Conservation (phyloP, 2,329 filamentous ascomycete species). For the Colletotrichum kahawae region DNA sequence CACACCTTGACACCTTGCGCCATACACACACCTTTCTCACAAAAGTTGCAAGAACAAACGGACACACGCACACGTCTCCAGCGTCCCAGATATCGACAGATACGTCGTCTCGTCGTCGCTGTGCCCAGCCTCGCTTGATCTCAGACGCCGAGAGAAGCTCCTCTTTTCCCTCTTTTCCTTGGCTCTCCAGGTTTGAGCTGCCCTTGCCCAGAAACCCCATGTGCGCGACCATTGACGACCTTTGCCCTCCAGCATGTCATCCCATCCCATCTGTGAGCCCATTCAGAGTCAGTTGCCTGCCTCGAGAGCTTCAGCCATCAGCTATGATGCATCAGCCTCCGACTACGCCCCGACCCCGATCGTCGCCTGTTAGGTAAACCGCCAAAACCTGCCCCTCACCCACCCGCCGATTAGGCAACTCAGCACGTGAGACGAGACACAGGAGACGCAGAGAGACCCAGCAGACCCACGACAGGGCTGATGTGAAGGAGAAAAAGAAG, state of each 20-base stretch:
- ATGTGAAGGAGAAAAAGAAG: neutral
- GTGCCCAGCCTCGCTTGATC: neutral
- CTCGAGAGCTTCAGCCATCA: neutral
- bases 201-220: slow-evolving; percentile 7
- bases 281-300: slow-evolving; percentile 2
- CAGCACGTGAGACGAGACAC: slow-evolving; percentile 7
- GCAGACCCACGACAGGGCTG: neutral
- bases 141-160: slow-evolving; percentile 5
- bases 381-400: neutral
- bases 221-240: slow-evolving; percentile 16
- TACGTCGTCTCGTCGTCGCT: neutral
- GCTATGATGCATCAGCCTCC: neutral
- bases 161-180: slow-evolving; percentile 6
- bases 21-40: neutral
- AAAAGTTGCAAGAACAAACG: slow-evolving; percentile 6
- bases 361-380: neutral
- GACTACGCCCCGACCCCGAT: slow-evolving; percentile 1
- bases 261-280: slow-evolving; percentile 13
- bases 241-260: slow-evolving; percentile 7
- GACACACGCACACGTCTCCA: neutral
- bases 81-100: neutral
- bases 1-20: neutral
- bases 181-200: slow-evolving; percentile 8
- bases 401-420: neutral
- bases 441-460: neutral